A percentile compares a stretch with the other conserved stretches of the same genome.
These are phyloP conservation scores for Daedaleopsis nitida DNA, from an alignment of 768 basidiomycete species.

Conservation along the genomic window DNA sequence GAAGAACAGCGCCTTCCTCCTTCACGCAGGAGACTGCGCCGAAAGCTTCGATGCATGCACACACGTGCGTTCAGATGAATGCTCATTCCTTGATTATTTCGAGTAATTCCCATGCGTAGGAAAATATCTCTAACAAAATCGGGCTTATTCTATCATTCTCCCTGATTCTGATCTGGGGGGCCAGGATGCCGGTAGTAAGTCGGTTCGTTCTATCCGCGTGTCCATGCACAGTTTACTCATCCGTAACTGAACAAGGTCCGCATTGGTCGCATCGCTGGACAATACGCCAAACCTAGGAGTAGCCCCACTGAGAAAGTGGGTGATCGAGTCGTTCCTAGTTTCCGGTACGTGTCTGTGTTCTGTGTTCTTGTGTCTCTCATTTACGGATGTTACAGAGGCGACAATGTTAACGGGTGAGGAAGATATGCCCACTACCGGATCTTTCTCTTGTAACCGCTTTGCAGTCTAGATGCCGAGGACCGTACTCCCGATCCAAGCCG, in stretches of 20 bases:
- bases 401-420: constrained; percentile 90
- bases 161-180: constrained; percentile 92
- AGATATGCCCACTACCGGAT: not conserved
- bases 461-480: constrained; percentile 69
- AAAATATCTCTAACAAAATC: constrained; percentile 86
- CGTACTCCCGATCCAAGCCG: constrained; percentile 90
- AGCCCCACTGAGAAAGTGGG: constrained; percentile 79
- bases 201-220: not conserved
- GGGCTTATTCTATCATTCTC: constrained; percentile 94
- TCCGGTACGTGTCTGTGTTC: constrained; percentile 58
- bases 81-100: not conserved
- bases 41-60: constrained; percentile 93
- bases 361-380: not conserved
- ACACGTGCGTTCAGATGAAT: constrained; percentile 42
- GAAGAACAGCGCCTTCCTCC: constrained; percentile 84
- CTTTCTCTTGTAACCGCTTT: not conserved
- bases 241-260: constrained; percentile 51
- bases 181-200: constrained; percentile 86
- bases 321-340: constrained; percentile 78
- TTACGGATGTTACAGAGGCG: constrained; percentile 60
- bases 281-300: constrained; percentile 94
- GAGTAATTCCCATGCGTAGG: constrained; percentile 41
- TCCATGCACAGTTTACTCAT: not conserved
- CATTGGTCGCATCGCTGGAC: constrained; percentile 91
- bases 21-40: constrained; percentile 99